phyloP scores from a whole-genome alignment of 148 eudicot genomes.

The Beta vulgaris region DNA sequence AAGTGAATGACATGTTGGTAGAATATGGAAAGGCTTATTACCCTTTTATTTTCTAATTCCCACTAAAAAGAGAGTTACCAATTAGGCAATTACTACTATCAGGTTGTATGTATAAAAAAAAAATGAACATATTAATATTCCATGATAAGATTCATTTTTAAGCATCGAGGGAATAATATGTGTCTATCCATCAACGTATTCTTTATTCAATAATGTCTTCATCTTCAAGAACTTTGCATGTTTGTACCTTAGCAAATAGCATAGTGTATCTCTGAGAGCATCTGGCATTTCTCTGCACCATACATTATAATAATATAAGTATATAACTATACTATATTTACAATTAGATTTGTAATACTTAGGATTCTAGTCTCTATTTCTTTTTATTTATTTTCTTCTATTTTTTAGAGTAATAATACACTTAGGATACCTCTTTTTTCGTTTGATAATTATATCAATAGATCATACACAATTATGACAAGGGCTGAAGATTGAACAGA shows the following conservation, averaged over 20 bases:
- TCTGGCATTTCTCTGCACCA: conserved; percentile 15
- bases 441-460: neutral
- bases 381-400: neutral
- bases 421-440: conserved; percentile 11
- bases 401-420: neutral
- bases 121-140: neutral
- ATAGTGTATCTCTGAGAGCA: conserved; percentile 4
- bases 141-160: too few species aligned
- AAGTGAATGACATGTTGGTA: too few species aligned
- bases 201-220: neutral
- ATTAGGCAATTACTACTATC: neutral
- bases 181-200: neutral
- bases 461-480: conserved; percentile 11
- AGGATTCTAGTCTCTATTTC: neutral
- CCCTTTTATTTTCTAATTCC: too few species aligned
- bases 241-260: neutral
- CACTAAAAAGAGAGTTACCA: neutral
- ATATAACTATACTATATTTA: neutral
- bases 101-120: neutral
- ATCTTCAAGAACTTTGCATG: neutral
- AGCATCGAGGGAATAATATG: neutral
- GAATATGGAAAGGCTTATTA: too few species aligned
- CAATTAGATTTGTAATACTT: neutral
- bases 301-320: neutral
- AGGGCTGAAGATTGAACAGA: conserved; percentile 3